Conservation (phyloP, 2,329 filamentous ascomycete species). For the Colletotrichum agaves region DNA sequence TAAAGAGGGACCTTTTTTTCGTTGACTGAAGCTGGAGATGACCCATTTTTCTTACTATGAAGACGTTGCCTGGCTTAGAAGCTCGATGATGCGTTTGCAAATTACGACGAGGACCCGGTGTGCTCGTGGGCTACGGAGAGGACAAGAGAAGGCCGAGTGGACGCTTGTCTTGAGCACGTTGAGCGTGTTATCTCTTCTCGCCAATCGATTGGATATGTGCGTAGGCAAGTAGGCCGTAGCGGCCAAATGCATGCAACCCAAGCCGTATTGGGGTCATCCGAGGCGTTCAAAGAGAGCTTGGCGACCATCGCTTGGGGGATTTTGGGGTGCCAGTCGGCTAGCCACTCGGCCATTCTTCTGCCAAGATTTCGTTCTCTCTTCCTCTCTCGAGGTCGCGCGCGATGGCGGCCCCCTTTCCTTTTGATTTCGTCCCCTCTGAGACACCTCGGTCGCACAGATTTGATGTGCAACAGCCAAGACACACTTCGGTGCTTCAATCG, state of each 20-base stretch:
- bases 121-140: constrained; percentile 4
- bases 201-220: constrained; percentile 18
- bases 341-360: not conserved
- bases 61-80: not conserved
- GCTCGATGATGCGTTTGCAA: constrained; percentile 4
- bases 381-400: too few species aligned
- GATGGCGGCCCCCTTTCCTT: not conserved
- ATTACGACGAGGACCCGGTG: not conserved
- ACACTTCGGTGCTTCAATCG: not conserved
- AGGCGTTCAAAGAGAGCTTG: not conserved
- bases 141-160: constrained; percentile 16
- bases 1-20: not conserved
- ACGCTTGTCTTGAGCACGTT: not conserved
- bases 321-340: not conserved
- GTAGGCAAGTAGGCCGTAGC: not conserved
- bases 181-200: constrained; percentile 26
- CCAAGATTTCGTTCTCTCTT: not conserved
- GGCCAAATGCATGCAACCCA: constrained; percentile 32
- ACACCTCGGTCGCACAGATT: constrained; percentile 8
- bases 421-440: not conserved
- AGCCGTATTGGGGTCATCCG: not conserved
- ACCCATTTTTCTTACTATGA: not conserved
- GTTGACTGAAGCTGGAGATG: constrained; percentile 13
- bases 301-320: not conserved
- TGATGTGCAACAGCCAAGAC: constrained; percentile 19